phyloP scores from a whole-genome alignment of 2,329 filamentous ascomycete species.

The Lachnellula occidentalis region DNA sequence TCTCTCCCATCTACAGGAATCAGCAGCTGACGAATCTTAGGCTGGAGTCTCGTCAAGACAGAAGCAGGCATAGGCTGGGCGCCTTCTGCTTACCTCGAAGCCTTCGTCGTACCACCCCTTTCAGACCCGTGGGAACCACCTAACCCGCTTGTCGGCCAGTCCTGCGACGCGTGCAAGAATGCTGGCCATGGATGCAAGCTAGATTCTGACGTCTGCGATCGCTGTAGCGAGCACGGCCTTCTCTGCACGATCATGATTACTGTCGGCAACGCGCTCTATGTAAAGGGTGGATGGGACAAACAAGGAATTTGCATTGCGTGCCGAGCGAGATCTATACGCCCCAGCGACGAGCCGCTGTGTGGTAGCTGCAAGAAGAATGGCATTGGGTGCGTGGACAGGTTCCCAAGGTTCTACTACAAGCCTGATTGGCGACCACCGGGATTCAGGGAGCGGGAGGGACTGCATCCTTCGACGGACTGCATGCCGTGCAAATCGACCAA shows the following conservation, averaged over 20 bases:
- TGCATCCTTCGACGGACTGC: too few relatives aligned
- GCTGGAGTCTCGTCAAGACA: background rate
- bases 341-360: too few relatives aligned
- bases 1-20: background rate
- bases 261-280: too few relatives aligned
- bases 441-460: too few relatives aligned
- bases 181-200: background rate
- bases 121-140: background rate
- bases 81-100: background rate
- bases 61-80: background rate
- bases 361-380: too few relatives aligned
- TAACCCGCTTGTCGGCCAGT: background rate
- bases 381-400: too few relatives aligned
- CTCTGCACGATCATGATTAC: background rate
- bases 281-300: too few relatives aligned
- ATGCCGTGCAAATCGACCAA: too few relatives aligned
- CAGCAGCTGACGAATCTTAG: background rate
- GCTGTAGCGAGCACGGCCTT: background rate
- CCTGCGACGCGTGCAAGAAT: background rate
- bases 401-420: too few relatives aligned
- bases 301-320: too few relatives aligned
- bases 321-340: too few relatives aligned
- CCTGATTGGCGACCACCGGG: too few relatives aligned
- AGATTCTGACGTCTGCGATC: background rate
- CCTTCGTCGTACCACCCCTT: background rate